Evolutionary conservation across 2,329 filamentous ascomycete genomes (phyloP), one percentile per base, ranked within the genome.

Genomic region (Dactylella cylindrospora): DNA sequence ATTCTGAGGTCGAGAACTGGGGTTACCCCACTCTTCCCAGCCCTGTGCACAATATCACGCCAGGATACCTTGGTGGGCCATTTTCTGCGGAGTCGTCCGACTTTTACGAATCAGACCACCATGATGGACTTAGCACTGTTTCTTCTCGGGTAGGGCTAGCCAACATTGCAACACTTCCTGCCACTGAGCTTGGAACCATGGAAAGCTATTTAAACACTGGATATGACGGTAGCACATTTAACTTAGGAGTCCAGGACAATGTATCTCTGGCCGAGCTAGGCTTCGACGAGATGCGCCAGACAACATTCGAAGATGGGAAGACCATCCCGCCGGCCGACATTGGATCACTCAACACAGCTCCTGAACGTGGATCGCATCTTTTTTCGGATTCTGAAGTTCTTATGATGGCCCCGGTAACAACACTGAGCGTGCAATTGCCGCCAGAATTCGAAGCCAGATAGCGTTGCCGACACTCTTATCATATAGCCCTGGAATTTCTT

Each of bases 1-100:
- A 84, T 6, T 85, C 82, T 7, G 82, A 85, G 70, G 81, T 81
- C 3, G 83, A 85, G 64, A 83, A 85, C 66, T 78, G 70, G 74
- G 19, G 72, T 73, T 17, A 71, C 74, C 32, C 73, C 74, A 65
- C 74, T 62, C 44, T 68, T 68, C 44, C 70, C 67, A 54, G 62
- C 66, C 39, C 65, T 79, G 60, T 72, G 77, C 44, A 74, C 73
- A 44, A 73, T 76, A 54, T 57, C 46, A 59, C 67, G 71, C 51
- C 71, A 71, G 66, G 70, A 57, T 57, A 57, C 38, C 31, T 64
- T 23, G 57, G 39, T 41, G 59, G 59, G 9, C 72, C 40, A 70
- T 72, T 41, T 68, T 74, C 64, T 68, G 73, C 65, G 70, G 67
- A 73, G 50, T 68, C 65, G 15, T 74, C 73, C 8, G 73, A 74